Conservation (phyloP, 2,329 filamentous ascomycete genomes). For the Colletotrichum somersetense region DNA sequence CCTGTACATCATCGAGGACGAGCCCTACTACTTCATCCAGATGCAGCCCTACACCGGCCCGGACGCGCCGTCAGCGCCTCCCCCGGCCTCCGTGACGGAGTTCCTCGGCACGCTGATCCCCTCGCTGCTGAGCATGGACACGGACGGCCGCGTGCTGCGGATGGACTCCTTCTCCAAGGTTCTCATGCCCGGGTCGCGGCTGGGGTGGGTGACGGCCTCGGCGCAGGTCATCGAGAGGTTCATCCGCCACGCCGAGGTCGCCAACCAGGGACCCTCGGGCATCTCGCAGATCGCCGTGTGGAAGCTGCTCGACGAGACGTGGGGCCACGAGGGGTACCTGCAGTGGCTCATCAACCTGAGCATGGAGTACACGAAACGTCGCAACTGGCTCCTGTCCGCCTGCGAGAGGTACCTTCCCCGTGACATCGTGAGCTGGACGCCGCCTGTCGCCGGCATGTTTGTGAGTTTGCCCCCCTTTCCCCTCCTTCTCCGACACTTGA, state of each 20-base stretch:
- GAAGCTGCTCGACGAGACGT: conserved; percentile 92
- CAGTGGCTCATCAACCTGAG: conserved; percentile 89
- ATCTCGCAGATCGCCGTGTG: conserved; percentile 86
- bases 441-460: conserved; percentile 94
- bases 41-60: conserved; percentile 80
- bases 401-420: conserved; percentile 83
- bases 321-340: conserved; percentile 92
- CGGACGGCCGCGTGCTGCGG: conserved; percentile 88
- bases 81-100: conserved; percentile 73
- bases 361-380: conserved; percentile 81
- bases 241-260: conserved; percentile 83
- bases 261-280: conserved; percentile 87
- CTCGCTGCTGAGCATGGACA: conserved; percentile 82
- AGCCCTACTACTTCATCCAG: conserved; percentile 95
- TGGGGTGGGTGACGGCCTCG: conserved; percentile 91
- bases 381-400: conserved; percentile 81
- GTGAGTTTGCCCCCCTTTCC: conserved; percentile 64
- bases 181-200: conserved; percentile 82
- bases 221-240: conserved; percentile 88
- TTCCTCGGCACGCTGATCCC: conserved; percentile 82
- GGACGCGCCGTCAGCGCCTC: conserved; percentile 62
- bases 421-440: conserved; percentile 82
- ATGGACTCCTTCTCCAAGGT: conserved; percentile 97
- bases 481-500: conserved; percentile 13
- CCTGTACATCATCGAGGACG: conserved; percentile 89